These are phyloP conservation scores for Boletus rubropictus DNA, from an alignment of 768 basidiomycete species.

Conservation along the genomic window DNA sequence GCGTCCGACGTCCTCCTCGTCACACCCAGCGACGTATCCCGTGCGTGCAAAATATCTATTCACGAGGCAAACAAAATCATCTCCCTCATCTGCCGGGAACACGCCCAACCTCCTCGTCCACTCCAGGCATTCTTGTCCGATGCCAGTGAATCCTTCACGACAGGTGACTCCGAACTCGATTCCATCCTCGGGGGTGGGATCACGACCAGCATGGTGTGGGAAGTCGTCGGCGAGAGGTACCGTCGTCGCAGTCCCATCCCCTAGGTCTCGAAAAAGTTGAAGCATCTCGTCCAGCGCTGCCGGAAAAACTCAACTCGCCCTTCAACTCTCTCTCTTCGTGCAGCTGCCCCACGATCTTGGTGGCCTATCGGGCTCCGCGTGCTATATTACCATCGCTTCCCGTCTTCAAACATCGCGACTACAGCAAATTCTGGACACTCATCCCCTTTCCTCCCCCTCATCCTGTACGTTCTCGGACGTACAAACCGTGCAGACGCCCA, in stretches of 20 bases:
- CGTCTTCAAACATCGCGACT: slow-evolving; percentile 64
- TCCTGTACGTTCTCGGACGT: slow-evolving; percentile 49
- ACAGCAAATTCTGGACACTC: slow-evolving; percentile 53
- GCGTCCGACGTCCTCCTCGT: slow-evolving; percentile 47
- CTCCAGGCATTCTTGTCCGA: slow-evolving; percentile 37
- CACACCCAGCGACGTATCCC: slow-evolving; percentile 47
- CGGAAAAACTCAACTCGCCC: slow-evolving; percentile 89
- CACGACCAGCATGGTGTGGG: slow-evolving; percentile 75
- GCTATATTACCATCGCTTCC: slow-evolving; percentile 73
- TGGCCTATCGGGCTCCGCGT: slow-evolving; percentile 61
- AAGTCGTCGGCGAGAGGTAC: slow-evolving; percentile 86
- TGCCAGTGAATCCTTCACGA: slow-evolving; percentile 52
- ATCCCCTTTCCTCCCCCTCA: slow-evolving; percentile 41
- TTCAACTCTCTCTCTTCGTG: slow-evolving; percentile 75
- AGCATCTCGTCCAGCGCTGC: slow-evolving; percentile 56
- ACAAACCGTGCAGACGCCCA: slow-evolving; percentile 55
- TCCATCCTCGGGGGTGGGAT: slow-evolving; percentile 72
- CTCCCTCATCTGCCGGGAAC: slow-evolving; percentile 41
- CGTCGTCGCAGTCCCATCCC: not conserved
- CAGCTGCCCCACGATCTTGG: slow-evolving; percentile 59
- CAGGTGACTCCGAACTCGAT: slow-evolving; percentile 72
- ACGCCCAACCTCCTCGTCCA: slow-evolving; percentile 34
- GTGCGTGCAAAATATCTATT: slow-evolving; percentile 47
- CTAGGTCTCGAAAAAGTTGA: slow-evolving; percentile 4
- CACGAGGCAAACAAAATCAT: slow-evolving; percentile 48